Base-by-base conservation (phyloP, 306 rosid genomes). In the Sphenostylis stenocarpa region DNA sequence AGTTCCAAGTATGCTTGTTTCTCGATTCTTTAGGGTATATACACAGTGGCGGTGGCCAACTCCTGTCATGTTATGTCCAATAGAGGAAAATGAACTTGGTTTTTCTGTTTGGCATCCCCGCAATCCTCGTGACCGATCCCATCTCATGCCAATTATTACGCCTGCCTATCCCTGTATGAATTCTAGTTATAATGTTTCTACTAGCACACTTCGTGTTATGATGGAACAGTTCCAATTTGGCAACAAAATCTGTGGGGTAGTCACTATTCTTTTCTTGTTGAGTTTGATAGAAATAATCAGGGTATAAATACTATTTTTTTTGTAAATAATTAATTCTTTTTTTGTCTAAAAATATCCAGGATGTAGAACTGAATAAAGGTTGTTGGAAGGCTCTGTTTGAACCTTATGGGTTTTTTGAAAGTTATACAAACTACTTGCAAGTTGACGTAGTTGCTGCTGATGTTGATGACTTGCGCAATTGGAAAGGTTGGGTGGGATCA, bases 41-140 rank as follows among this genome's bases (percentile, higher is more conserved):
- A 91, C 98, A 55, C 98, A 90, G 87, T 94, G 98, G 98, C 83
- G 97, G 53, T 94, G 98, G 98, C 97, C 98, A 67, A 94, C 90
- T 77, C 98, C 97, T 68, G 96, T 94, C 34, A 92, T 90, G 94
- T 73, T 94, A 67, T 90, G 96, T 85, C 77, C 96, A 39, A 90
- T 87, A 56, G 98, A 92, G 78, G 96, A 94, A 87, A 87, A 89
- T 56, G 90, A 94, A 81, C 89, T 94, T 73, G 97, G 96, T 29
- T 94, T 94, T 83, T 74, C 89, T 71, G 72, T 86, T 10, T 94
- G 98, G 98, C 95, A 94, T 86, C 97, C 98, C 80, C 96, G 96
- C 33, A 92, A 92, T 77, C 98, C 89, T 65, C 89, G 96, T 10
- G 98, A 94, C 41, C 88, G 97, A 28, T 81, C 86, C 47, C 98